Evolutionary conservation across 129 eudicot species (phyloP), one percentile per base, ranked within the genome.

Genomic region (Kitagawia praeruptora): DNA sequence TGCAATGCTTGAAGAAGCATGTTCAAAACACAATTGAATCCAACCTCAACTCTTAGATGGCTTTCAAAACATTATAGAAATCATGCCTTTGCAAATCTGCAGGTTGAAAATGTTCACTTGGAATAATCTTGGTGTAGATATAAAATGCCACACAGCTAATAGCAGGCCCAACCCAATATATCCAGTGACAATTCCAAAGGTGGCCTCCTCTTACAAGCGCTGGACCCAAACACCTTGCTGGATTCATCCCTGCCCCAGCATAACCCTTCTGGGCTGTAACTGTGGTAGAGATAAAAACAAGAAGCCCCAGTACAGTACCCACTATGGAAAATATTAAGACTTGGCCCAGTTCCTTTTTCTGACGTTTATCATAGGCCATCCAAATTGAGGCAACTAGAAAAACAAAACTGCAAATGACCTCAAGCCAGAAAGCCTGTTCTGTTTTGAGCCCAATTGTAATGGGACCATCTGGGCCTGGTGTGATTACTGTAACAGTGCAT

Each of bases 221-320:
- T 10, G 98, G 89, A 53, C 98, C 98, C 70, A 93, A 80, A 81
- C 98, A 93, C 83, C 96, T 87, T 3, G 98, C 93, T 9, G 96
- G 93, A 67, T 93, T 93, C 83, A 93, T 82, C 54, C 91, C 96
- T 1, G 91, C 98, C 44, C 96, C 96, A 2, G 88, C 84, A 39
- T 93, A 93, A 3, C 98, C 98, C 78, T 86, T 88, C 56, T 81
- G 84, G 4, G 81, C 80, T 0, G 93, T 90, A 39, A 93, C 82
- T 4, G 85, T 85, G 13, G 92, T 85, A 0, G 96, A 90, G 1
- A 93, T 64, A 67, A 83, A 93, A 78, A 90, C 91, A 0, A 88
- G 83, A 21, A 93, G 85, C 23, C 91, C 96, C 48, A 90, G 10
- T 7, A 93, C 84, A 28, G 79, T 41, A n/a, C 98, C 98, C 5